Base-by-base conservation (phyloP, 176 grass and related monocot species). In the Zizania latifolia region DNA sequence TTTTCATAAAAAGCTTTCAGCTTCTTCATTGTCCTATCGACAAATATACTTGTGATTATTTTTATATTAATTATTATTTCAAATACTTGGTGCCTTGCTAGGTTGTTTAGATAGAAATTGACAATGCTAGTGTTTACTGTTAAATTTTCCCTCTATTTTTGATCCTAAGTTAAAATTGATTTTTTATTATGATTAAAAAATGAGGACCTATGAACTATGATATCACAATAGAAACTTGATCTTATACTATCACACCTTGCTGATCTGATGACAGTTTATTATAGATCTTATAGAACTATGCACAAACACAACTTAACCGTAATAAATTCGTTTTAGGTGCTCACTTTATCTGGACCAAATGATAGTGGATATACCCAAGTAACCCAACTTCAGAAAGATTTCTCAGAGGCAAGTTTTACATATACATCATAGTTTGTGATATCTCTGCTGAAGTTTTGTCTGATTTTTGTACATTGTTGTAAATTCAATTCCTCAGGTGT, bases 331-430 rank as follows among this genome's bases (percentile, higher is more conserved):
- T 53, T 22, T 53, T 54, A 97, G 94, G 81, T 81, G 65, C 70
- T 97, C 34, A 68, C 88, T 80, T 93, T 86, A 75, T 44, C 72
- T 30, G 75, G 75, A n/a, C 72, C 62, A 55, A 85, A 87, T 78
- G 76, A 58, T 79, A 83, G 74, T 93, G 94, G 90, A 78, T 75
- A 88, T 78, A 34, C 26, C 71, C 94, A 97, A 60, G 83, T 97
- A 74, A 34, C 26, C 71, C 94, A 97, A 60, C 86, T 97, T 70
- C 81, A 87, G 73, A 91, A 89, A 61, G 94, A 98, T 76, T 94
- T 90, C 61, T 88, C 78, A 30, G 91, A 98, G 84, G 94, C 81
- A 83, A 82, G 82, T 90, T 68, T 81, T 68, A 65, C 78, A 14
- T 45, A 24, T 43, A 44, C 33, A 70, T 40, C 3, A 79, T 74